phyloP scores from a whole-genome alignment of 2,329 filamentous ascomycete genomes.

The Fusarium floridanum region DNA sequence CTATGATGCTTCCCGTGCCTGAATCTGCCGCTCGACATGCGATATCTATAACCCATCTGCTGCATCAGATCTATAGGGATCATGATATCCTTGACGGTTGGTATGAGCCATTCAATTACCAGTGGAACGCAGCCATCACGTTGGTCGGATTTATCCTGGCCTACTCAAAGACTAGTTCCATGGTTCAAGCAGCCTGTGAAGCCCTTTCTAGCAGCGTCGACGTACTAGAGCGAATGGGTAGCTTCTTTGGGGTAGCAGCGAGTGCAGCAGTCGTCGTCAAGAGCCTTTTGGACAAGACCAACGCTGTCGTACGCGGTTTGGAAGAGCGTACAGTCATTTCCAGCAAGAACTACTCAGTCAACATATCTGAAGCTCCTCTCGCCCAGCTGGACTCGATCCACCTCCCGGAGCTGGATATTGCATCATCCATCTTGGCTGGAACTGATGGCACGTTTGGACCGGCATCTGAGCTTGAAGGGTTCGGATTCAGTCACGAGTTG shows the following conservation, averaged over 20 bases:
- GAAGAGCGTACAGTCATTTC: background rate
- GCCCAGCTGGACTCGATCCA: background rate
- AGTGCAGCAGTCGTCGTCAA: slow-evolving; percentile 1
- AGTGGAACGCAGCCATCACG: slow-evolving; percentile 40
- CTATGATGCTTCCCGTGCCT: background rate
- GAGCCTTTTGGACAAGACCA: background rate
- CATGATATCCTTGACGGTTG: slow-evolving; percentile 46
- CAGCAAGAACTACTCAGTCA: background rate
- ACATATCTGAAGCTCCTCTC: background rate
- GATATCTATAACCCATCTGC: background rate
- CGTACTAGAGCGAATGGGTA: slow-evolving; percentile 3
- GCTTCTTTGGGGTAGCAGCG: slow-evolving; percentile 10
- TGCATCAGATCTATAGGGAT: background rate
- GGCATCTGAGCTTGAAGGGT: background rate
- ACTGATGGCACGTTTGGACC: background rate
- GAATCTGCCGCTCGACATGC: background rate
- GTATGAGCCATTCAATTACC: slow-evolving; percentile 37
- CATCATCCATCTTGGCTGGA: background rate
- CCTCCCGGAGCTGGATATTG: background rate
- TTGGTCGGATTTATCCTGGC: slow-evolving; percentile 46
- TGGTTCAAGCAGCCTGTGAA: background rate
- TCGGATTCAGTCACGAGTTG: background rate
- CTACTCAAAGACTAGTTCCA: slow-evolving; percentile 20
- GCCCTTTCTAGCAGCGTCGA: background rate
- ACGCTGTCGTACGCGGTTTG: background rate